These are phyloP conservation scores for Solanum ossicruentum DNA, from an alignment of 257 asterid species.

Conservation along the genomic window DNA sequence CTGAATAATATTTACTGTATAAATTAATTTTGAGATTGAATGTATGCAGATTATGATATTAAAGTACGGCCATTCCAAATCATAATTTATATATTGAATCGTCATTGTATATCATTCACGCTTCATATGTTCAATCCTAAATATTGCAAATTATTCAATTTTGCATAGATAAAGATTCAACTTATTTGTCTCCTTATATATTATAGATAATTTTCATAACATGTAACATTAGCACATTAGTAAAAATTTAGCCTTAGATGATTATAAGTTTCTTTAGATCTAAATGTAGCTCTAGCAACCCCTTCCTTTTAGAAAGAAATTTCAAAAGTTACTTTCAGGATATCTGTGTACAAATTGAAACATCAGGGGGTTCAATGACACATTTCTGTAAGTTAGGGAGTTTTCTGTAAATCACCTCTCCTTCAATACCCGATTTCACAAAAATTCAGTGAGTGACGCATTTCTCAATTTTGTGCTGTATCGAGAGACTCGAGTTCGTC, in stretches of 20 bases:
- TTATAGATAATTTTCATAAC: no score
- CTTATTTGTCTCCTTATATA: background rate
- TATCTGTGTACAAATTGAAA: background rate
- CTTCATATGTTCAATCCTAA: background rate
- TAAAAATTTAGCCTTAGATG: no score
- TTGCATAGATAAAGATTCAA: no score
- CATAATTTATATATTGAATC: background rate
- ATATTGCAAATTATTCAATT: background rate
- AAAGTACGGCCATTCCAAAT: background rate
- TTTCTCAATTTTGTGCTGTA: background rate
- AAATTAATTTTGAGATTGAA: background rate
- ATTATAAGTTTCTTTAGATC: no score
- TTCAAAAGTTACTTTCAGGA: background rate
- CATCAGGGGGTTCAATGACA: background rate
- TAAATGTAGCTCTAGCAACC: no score
- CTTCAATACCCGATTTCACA: background rate
- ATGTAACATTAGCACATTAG: no score
- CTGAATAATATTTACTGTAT: background rate
- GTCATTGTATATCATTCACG: background rate
- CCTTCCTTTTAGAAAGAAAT: no score
- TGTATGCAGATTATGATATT: background rate
- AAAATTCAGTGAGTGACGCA: background rate
- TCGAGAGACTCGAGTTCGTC: background rate
- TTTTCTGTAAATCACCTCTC: background rate
- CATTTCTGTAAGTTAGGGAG: background rate